phyloP scores from a whole-genome alignment of 108 stramenopile genomes.

The Nitzschia sp. region DNA sequence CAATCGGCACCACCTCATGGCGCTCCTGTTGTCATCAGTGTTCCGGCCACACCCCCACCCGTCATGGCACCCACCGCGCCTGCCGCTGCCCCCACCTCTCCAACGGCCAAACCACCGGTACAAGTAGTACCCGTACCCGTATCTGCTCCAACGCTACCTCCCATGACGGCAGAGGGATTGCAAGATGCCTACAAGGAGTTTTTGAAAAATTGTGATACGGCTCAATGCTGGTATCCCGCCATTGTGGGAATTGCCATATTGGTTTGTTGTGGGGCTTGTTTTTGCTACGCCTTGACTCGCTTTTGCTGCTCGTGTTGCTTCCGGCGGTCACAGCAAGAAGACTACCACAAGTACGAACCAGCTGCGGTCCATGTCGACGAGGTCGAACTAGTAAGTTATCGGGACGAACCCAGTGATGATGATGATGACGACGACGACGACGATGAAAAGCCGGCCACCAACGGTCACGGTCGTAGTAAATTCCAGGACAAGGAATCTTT shows the following conservation, averaged over 20 bases:
- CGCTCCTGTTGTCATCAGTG: not conserved
- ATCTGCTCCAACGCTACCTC: not conserved
- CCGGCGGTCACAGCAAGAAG: not conserved
- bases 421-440: not conserved
- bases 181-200: too few species aligned
- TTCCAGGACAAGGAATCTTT: not conserved
- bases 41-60: not conserved
- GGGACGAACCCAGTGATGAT: conserved; percentile 19
- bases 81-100: not conserved
- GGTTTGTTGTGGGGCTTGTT: not conserved
- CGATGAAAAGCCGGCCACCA: not conserved
- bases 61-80: not conserved
- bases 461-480: not conserved
- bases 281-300: not conserved
- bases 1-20: conserved; percentile 4
- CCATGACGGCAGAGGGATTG: too few species aligned
- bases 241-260: not conserved
- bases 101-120: not conserved
- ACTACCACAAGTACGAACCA: not conserved
- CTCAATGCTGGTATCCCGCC: not conserved
- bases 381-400: not conserved
- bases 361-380: not conserved
- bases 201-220: not conserved
- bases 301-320: not conserved
- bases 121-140: not conserved